Percentiles rank a stretch among this genome's conserved stretches.
Evolutionary conservation across 805 yeast species (phyloP).

Genomic region (Scheffersomyces coipomensis): DNA sequence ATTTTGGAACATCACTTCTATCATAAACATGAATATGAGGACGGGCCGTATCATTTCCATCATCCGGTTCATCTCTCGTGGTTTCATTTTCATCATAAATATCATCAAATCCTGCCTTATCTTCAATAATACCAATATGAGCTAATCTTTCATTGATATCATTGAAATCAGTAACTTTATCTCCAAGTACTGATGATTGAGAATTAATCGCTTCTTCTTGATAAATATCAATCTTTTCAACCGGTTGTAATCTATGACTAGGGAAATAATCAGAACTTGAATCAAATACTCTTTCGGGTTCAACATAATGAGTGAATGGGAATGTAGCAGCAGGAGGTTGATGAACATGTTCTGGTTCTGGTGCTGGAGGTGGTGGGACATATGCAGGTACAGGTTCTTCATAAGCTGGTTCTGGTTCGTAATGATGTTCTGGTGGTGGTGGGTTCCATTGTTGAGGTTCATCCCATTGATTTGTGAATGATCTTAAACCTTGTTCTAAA

Average conservation of each 20-base stretch:
- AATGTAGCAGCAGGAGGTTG: not conserved
- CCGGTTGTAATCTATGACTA: slow-evolving; percentile 18
- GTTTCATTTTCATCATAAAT: slow-evolving; percentile 7
- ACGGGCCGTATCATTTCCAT: slow-evolving; percentile 1
- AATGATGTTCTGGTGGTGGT: slow-evolving; percentile 1
- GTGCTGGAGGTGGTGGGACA: not conserved
- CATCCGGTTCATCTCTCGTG: slow-evolving; percentile 2
- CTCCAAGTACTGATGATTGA: not conserved
- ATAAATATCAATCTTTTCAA: slow-evolving; percentile 6
- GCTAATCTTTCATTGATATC: slow-evolving; percentile 10
- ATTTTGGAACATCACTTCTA: slow-evolving; percentile 11
- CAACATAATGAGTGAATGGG: slow-evolving; percentile 11
- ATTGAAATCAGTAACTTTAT: slow-evolving; percentile 2
- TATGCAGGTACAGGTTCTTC: slow-evolving; percentile 1
- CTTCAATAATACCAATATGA: slow-evolving; percentile 11
- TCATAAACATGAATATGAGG: too few species aligned
- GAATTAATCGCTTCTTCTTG: not conserved
- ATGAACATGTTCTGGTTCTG: not conserved
- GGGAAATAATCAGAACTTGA: slow-evolving; percentile 26
- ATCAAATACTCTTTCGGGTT: slow-evolving; percentile 32
- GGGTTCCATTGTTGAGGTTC: slow-evolving; percentile 2
- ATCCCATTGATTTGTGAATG: slow-evolving; percentile 29
- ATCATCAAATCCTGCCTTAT: slow-evolving; percentile 11
- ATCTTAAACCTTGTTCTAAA: slow-evolving; percentile 13
- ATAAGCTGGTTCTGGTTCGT: not conserved